Base-by-base conservation (phyloP, 495 filamentous ascomycete species). In the Xylaria telfairii region DNA sequence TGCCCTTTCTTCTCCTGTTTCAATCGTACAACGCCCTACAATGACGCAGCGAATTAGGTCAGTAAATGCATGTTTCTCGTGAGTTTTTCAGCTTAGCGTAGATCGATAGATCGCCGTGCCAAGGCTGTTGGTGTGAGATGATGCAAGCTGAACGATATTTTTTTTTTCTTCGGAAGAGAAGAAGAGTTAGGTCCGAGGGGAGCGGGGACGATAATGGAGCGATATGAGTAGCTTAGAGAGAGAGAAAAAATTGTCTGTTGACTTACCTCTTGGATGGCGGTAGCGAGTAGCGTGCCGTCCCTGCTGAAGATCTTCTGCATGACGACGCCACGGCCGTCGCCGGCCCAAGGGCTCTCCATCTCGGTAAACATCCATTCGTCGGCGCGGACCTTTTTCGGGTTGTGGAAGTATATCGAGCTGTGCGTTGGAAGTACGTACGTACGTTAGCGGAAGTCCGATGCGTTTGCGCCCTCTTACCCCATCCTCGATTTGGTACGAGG, bases 311-410 rank as follows among this genome's bases (percentile, higher is more conserved):
- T 94, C 85, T 89, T 90, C 86, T 97, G 94, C 73, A 87, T 88
- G 42, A 95, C 95, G 70, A 98, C 83, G 0, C 93, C 96, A 68
- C 95, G 87, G 21, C 94, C 95, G 74, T 97, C 93, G 17, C 93
- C 94, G 21, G 91, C 88, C 96, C 96, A 99, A n/a, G 95, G 93
- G 69, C 89, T 95, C 81, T 93, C 89, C 89, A 94, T 95, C 85
- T 98, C 95, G 21, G 87, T 88, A 71, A 97, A 88, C 87, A 98
- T 89, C 96, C 96, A 99, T 79, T 97, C 93, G 79, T 98, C 96
- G 13, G 93, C 93, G 47, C 87, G 86, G 77, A 97, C 93, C 37
- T 86, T 87, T 73, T 85, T 82, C 47, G 93, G 93, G 73, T 92
- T 90, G 75, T 99, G 96, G 81, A 99, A 99, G 80, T 96, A 97